Percentiles rank a stretch among this genome's conserved stretches.
phyloP scores from a whole-genome alignment of 805 yeast genomes.

The Debaryomyces prosopidis region DNA sequence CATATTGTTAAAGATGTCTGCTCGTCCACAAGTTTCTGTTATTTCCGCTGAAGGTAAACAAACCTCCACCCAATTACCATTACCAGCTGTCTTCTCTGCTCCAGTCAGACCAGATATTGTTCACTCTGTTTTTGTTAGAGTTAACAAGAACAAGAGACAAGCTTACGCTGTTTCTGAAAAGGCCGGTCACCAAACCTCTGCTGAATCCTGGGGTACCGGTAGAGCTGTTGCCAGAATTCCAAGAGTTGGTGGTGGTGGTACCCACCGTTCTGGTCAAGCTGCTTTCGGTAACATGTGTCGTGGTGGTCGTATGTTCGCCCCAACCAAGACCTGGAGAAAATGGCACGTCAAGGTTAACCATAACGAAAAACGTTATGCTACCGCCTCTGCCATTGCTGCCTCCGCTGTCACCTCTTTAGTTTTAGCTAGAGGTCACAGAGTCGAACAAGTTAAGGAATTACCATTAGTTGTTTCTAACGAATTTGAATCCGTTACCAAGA shows the following conservation, averaged over 20 bases:
- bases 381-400: conserved; percentile 99
- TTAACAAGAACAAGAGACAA: conserved; percentile 99
- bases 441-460: conserved; percentile 96
- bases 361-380: conserved; percentile 99
- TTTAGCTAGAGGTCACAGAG: conserved; percentile 99
- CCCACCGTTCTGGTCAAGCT: conserved; percentile 99
- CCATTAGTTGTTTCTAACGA: conserved; percentile 96
- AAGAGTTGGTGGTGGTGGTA: conserved; percentile 99
- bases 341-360: conserved; percentile 99
- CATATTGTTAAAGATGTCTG: conserved; percentile 41
- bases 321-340: conserved; percentile 99
- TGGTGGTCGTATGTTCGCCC: conserved; percentile 99
- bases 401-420: conserved; percentile 97
- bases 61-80: conserved; percentile 79
- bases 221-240: conserved; percentile 99
- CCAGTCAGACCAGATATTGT: conserved; percentile 99
- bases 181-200: conserved; percentile 99
- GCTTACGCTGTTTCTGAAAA: conserved; percentile 99
- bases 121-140: conserved; percentile 97
- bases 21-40: conserved; percentile 97
- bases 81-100: conserved; percentile 99
- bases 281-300: conserved; percentile 99
- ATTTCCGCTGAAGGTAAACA: conserved; percentile 85
- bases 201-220: conserved; percentile 99
- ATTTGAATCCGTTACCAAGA: conserved; percentile 88